A percentile compares a stretch with the other conserved stretches of the same genome.
phyloP scores from a whole-genome alignment of 768 basidiomycete genomes.

The Termitomyces sp. region DNA sequence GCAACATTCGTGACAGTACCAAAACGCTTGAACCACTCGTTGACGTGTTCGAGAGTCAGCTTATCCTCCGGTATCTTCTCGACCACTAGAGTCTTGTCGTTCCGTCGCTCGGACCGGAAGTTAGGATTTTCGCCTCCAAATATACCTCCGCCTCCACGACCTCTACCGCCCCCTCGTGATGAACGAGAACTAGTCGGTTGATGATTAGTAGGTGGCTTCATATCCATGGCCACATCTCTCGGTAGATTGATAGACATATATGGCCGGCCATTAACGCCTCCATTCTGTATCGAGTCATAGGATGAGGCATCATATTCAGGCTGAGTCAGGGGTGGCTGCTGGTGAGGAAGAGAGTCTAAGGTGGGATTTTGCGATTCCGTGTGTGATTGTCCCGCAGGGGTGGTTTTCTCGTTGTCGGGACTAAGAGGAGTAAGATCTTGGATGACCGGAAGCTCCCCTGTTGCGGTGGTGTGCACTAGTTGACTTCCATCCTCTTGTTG shows the following conservation, averaged over 20 bases:
- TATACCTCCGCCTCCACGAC: conserved; percentile 52
- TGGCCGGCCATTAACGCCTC: conserved; percentile 18
- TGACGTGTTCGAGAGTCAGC: conserved; percentile 72
- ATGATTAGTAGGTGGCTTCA: conserved; percentile 26
- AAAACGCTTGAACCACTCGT: conserved; percentile 88
- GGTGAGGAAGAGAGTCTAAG: conserved; percentile 18
- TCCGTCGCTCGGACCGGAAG: conserved; percentile 64
- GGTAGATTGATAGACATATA: conserved; percentile 21
- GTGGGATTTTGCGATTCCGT: conserved; percentile 22
- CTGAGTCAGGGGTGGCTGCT: conserved; percentile 10
- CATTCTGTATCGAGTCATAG: conserved; percentile 20
- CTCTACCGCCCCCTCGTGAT: conserved; percentile 31
- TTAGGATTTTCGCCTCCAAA: conserved; percentile 63
- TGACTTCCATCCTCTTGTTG: conserved; percentile 50
- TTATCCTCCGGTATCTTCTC: conserved; percentile 91
- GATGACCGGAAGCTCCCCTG: conserved; percentile 79
- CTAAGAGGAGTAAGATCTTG: conserved; percentile 72
- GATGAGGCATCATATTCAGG: not conserved
- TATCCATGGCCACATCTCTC: conserved; percentile 34
- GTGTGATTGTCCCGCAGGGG: conserved; percentile 19
- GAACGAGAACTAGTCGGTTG: conserved; percentile 27
- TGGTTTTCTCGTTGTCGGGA: conserved; percentile 30
- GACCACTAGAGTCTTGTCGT: conserved; percentile 83
- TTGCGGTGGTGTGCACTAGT: conserved; percentile 34
- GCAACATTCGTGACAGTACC: conserved; percentile 92